Conservation (phyloP, 2,329 filamentous ascomycete species). For the Fusarium heterosporum region DNA sequence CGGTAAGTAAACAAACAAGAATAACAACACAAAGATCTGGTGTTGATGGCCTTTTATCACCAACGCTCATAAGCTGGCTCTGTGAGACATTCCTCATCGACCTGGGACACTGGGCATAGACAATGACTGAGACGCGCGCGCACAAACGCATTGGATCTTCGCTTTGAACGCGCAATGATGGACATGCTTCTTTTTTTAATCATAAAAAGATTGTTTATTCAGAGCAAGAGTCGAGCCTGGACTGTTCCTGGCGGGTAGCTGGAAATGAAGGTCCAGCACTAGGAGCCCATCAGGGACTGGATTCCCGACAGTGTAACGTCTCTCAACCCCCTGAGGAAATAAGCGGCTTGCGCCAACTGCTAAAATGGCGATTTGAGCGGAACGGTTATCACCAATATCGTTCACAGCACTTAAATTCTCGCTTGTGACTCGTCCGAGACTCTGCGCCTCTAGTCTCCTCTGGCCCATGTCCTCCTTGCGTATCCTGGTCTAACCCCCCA, state of each 20-base stretch:
- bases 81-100: slow-evolving; percentile 40
- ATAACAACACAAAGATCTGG: slow-evolving; percentile 25
- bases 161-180: slow-evolving; percentile 20
- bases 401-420: slow-evolving; percentile 44
- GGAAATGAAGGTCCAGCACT: slow-evolving; percentile 43
- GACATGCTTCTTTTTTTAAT: slow-evolving; percentile 19
- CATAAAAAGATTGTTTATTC: slow-evolving; percentile 23
- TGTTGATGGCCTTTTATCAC: slow-evolving; percentile 25
- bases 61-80: slow-evolving; percentile 28
- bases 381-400: slow-evolving; percentile 48
- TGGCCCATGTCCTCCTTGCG: slow-evolving; percentile 10
- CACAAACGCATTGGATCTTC: slow-evolving; percentile 32
- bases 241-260: slow-evolving; percentile 29
- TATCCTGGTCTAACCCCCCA: slow-evolving; percentile 43
- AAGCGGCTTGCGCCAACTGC: slow-evolving; percentile 39
- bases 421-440: slow-evolving; percentile 42
- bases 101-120: slow-evolving; percentile 35
- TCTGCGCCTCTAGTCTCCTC: slow-evolving; percentile 32
- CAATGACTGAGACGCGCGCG: slow-evolving; percentile 34
- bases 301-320: slow-evolving; percentile 31
- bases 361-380: slow-evolving; percentile 35
- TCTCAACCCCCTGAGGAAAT: slow-evolving; percentile 32
- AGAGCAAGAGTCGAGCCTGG: slow-evolving; percentile 30
- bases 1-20: slow-evolving; percentile 45
- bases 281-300: slow-evolving; percentile 34